Base-by-base conservation (phyloP, 2,329 filamentous ascomycete genomes). In the Colletotrichum tropicale region DNA sequence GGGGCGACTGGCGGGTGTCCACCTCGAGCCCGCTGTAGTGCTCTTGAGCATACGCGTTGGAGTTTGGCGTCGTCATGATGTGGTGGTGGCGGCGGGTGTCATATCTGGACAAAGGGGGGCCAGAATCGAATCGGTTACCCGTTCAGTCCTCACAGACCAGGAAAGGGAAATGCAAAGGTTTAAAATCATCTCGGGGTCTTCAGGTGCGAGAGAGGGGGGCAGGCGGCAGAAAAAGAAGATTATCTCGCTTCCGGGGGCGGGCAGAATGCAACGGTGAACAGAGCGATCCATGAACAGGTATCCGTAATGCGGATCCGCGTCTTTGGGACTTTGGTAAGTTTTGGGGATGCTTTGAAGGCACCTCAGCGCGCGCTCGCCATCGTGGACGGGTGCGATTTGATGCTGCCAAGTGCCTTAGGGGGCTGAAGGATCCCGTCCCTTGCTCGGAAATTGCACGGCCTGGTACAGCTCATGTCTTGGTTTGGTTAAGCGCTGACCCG, bases 21-120 rank as follows among this genome's bases (percentile, higher is more conserved):
- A 74, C 71, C 70, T 74, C 74, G 26, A 70, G 66, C 24, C 71
- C 70, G 36, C 61, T 32, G 52, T 75, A 76, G 30, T 76, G 55
- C 66, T 74, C 65, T 13, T 66, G 38, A 12, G 34, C 24, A n/a
- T 58, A 34, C 34, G 58, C 48, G 36, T 75, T 66, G 21, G 48
- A 34, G 15, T 69, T 76, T 12, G 60, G 32, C 8, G 71, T 62
- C n/a, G 71, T 60, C 74, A 76, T 76, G 18, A 34, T 66, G 66
- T 30, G 55, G 12, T 58, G 43, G 66, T 24, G 43, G 66, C 66
- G 12, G 48, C 55, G 71, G 38, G 9, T n/a, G 38, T 73, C 70
- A 73, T 73, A 8, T 60, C 58, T 43, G 7, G 24, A 38, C 60
- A 24, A 43, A 34, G 26, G 32, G 52, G 55, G 30, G 43, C 55